These are phyloP conservation scores for Erysimum cheiranthoides DNA, from an alignment of 345 rosid species.

Conservation along the genomic window DNA sequence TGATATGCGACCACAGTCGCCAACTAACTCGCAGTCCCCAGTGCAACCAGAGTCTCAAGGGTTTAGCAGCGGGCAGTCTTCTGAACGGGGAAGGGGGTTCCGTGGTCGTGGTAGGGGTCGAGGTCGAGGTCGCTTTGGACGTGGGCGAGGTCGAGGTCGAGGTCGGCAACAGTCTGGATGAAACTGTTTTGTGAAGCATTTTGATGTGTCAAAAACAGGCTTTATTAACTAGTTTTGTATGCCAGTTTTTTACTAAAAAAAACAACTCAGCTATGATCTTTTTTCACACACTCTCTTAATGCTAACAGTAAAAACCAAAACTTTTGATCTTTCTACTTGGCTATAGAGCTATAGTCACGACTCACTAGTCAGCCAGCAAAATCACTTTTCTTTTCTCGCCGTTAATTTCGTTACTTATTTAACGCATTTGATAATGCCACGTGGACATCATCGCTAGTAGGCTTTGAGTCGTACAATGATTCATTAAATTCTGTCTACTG, in stretches of 20 bases:
- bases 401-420: conserved; percentile 30
- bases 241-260: conserved; percentile 1
- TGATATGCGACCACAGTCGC: conserved; percentile 37
- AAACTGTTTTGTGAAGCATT: conserved; percentile 22
- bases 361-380: not conserved
- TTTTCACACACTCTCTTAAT: not conserved
- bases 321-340: not conserved
- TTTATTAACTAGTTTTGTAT: conserved; percentile 28
- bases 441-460: conserved; percentile 9
- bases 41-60: conserved; percentile 45
- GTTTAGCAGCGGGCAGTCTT: conserved; percentile 51
- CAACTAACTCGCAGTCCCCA: conserved; percentile 34
- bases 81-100: conserved; percentile 52
- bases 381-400: not conserved
- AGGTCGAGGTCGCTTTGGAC: conserved; percentile 52
- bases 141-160: conserved; percentile 59
- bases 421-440: conserved; percentile 24
- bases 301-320: conserved; percentile 8
- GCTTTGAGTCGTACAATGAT: conserved; percentile 17
- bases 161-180: conserved; percentile 47
- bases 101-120: conserved; percentile 51
- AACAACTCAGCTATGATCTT: conserved; percentile 4
- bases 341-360: not conserved
- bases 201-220: conserved; percentile 14
- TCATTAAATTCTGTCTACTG: conserved; percentile 21